phyloP scores from a whole-genome alignment of 2,329 filamentous ascomycete species.

The Lachnellula subtilissima region DNA sequence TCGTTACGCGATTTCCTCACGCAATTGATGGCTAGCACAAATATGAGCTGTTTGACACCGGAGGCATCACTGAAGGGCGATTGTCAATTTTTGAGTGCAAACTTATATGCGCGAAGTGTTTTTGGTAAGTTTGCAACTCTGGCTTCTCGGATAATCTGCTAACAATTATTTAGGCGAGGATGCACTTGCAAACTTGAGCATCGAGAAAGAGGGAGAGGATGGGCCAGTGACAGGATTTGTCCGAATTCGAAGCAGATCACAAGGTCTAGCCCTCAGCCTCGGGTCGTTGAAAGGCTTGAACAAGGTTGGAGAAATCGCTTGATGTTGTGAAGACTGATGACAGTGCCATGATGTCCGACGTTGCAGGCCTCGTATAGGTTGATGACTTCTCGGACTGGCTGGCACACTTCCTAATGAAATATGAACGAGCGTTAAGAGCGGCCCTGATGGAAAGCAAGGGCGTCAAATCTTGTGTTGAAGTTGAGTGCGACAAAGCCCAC shows the following conservation, averaged over 20 bases:
- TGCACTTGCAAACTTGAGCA: conserved; percentile 92
- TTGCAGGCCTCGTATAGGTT: neutral
- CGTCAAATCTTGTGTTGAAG: conserved; percentile 17
- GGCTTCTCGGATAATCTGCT: conserved; percentile 11
- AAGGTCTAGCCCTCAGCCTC: conserved; percentile 88
- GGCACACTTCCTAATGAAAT: conserved; percentile 17
- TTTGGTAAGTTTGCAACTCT: conserved; percentile 69
- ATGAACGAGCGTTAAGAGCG: conserved; percentile 8
- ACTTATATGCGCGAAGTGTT: conserved; percentile 91
- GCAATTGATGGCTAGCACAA: conserved; percentile 93
- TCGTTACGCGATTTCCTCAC: conserved; percentile 86
- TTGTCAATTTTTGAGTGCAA: conserved; percentile 95
- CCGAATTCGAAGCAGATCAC: conserved; percentile 92
- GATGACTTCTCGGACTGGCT: conserved; percentile 7
- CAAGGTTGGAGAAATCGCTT: conserved; percentile 53
- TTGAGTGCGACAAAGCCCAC: conserved; percentile 12
- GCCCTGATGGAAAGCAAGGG: conserved; percentile 12
- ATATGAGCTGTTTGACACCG: conserved; percentile 97
- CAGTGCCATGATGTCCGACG: neutral
- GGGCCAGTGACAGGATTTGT: conserved; percentile 96
- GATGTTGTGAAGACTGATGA: conserved; percentile 12
- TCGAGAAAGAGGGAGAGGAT: conserved; percentile 94
- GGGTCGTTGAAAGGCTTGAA: conserved; percentile 93
- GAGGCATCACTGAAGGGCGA: conserved; percentile 96
- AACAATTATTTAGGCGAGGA: conserved; percentile 73